Conservation (phyloP, 768 basidiomycete species). For the Boletus rubescentipes region DNA sequence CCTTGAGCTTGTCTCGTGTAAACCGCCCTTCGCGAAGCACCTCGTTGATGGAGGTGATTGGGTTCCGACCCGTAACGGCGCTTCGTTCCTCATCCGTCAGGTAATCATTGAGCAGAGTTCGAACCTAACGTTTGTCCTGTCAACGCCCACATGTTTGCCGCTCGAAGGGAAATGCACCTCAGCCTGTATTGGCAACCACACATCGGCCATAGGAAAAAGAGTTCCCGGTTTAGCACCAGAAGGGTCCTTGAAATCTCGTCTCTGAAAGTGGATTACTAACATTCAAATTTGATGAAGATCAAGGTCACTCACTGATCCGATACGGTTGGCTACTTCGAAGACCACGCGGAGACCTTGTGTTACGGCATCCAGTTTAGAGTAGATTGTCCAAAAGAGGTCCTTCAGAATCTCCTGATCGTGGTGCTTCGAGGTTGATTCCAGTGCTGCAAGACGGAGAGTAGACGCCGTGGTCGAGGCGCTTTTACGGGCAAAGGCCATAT, state of each 20-base stretch:
- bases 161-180: conserved; percentile 54
- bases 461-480: conserved; percentile 44
- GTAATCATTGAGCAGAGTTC: conserved; percentile 82
- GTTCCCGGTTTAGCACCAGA: conserved; percentile 74
- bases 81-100: conserved; percentile 90
- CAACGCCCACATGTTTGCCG: not conserved
- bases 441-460: conserved; percentile 61
- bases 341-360: conserved; percentile 87
- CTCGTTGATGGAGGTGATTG: conserved; percentile 92
- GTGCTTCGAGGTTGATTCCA: conserved; percentile 71
- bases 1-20: conserved; percentile 77
- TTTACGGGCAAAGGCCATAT: conserved; percentile 25
- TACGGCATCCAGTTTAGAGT: conserved; percentile 93
- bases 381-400: conserved; percentile 97
- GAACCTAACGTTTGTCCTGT: conserved; percentile 53
- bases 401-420: conserved; percentile 81
- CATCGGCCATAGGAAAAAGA: conserved; percentile 80
- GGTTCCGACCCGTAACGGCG: conserved; percentile 74
- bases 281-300: not conserved
- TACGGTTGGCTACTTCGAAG: conserved; percentile 87
- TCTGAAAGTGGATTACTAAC: conserved; percentile 40
- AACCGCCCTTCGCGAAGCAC: conserved; percentile 83
- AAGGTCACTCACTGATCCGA: conserved; percentile 72
- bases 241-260: conserved; percentile 89
- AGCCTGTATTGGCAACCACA: conserved; percentile 85